Base-by-base conservation (phyloP, 2,329 filamentous ascomycete species). In the Stylonectria norvegica region DNA sequence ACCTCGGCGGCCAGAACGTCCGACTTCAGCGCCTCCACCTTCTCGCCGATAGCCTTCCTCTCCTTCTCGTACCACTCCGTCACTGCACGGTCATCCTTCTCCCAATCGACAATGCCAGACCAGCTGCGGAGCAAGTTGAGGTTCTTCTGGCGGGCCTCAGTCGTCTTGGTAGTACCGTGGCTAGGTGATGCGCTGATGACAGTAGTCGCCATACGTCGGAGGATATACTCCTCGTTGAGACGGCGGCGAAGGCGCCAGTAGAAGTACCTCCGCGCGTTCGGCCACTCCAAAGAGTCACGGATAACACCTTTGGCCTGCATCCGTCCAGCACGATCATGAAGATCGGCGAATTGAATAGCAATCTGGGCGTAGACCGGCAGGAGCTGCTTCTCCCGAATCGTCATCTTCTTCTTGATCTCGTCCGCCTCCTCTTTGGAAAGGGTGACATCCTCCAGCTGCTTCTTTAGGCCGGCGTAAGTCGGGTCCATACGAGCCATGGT, bases 261-360 rank as follows among this genome's bases (percentile, higher is more conserved):
- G 78, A 98, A 97, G 87, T 93, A 97, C 62, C 91, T 85, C 52
- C 93, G 85, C 8, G 91, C 84, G 57, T 95, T 86, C 64, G 80
- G 76, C 93, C 91, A 97, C 59, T 85, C 79, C 28, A 98, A 77
- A 10, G 82, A 72, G 57, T 86, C 79, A 49, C 93, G 89, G 59
- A 98, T 95, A 42, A 86, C 84, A 48, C 89, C 86, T 83, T 98
- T 98, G 67, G 93, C 93, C 73, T 95, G 81, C 93, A 98, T 98
- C 69, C 93, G 89, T 44, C 90, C 93, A 30, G 93, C 85, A 33
- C 93, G 90, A 68, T 98, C 93, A 73, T 98, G 93, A 35, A 98
- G 78, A 66, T 98, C 93, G 45, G 93, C 91, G 57, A 95, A 98
- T 66, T 98, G 93, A 34, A 95, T 73, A n/a, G 89, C 87, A 61